Percentiles rank a stretch among this genome's conserved stretches.
These are phyloP conservation scores for Podila verticillata DNA, from an alignment of 192 early-diverging fungal species.

Conservation along the genomic window DNA sequence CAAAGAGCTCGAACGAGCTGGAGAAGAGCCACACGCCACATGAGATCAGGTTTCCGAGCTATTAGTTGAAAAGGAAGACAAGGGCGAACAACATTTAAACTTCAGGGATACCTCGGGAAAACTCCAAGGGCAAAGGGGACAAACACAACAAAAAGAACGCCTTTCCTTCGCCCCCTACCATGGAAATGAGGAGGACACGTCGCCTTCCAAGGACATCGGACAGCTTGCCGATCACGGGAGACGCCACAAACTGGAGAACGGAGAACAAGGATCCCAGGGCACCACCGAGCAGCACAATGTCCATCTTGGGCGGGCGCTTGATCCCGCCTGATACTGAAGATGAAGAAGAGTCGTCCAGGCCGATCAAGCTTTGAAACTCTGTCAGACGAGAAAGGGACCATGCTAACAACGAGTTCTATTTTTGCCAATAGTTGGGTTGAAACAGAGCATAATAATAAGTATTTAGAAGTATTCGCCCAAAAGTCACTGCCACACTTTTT, in stretches of 20 bases:
- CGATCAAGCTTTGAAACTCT: conserved; percentile 42
- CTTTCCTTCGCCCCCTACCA: conserved; percentile 61
- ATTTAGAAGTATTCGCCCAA: not conserved
- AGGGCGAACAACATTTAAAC: not conserved
- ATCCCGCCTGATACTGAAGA: not conserved
- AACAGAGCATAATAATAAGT: not conserved
- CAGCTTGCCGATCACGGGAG: conserved; percentile 84
- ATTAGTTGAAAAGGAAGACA: not conserved
- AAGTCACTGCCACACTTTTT: not conserved
- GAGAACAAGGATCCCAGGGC: conserved; percentile 93
- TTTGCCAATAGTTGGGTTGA: not conserved
- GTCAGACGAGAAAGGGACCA: conserved; percentile 47
- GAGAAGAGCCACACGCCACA: conserved; percentile 94
- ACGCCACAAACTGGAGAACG: conserved; percentile 88
- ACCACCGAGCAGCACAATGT: conserved; percentile 91
- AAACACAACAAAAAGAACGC: not conserved
- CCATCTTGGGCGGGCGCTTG: conserved; percentile 61
- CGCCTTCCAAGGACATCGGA: conserved; percentile 86
- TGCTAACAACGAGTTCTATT: conserved; percentile 44
- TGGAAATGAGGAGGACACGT: conserved; percentile 83
- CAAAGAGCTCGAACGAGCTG: conserved; percentile 82
- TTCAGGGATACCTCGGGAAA: not conserved
- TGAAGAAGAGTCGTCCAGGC: conserved; percentile 15
- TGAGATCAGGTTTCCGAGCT: conserved; percentile 90
- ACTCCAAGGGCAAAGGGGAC: not conserved